Evolutionary conservation across 2,329 filamentous ascomycete genomes (phyloP), one percentile per base, ranked within the genome.

Genomic region (Arthrobotrys sinensis): DNA sequence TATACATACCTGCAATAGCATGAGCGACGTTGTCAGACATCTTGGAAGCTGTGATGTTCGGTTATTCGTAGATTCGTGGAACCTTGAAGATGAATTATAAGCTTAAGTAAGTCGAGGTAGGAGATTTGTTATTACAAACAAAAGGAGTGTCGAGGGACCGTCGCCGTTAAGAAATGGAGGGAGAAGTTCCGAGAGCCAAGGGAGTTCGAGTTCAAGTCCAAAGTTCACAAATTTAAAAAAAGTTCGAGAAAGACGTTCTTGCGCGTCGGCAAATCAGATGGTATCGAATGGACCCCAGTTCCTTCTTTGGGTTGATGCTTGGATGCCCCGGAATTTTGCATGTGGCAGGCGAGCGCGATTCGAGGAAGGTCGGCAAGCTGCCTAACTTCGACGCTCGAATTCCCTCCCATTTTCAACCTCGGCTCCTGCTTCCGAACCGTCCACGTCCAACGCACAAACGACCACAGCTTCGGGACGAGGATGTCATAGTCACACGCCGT

Each of bases 21-120:
- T 98, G 95, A 72, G 95, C 94, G 83, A 98, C 93, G 87, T 97
- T 97, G 88, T 98, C 95, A 8, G 73, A 77, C 73, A 77, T 77
- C 4, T 65, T 70, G 24, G 8, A 19, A 28, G 11, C 34, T 57
- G 46, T 68, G 21, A 36, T 16, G 57, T 36, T 55, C n/a, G 11
- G 19, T 32, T 6, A 40, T 50, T 69, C n/a, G 21, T 50, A 34
- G 21, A 63, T 57, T 43, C 55, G 55, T 34, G 34, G 19, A 46
- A 16, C 24, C 60, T 14, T 36, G 28, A 64, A 21, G 38, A 4
- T 60, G 34, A 21, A 21, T 46, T 28, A 5, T 60, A 28, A 28
- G 24, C 24, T 4, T 4, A 28, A 28, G 24, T 28, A 28, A 28
- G 28, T 48, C 45, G 38, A 5, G 40, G 46, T 53, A 4, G 36